A percentile compares a stretch with the other conserved stretches of the same genome.
Evolutionary conservation across 1,284 basidiomycete genomes (phyloP).

Genomic region (Phenoliferia sp.): DNA sequence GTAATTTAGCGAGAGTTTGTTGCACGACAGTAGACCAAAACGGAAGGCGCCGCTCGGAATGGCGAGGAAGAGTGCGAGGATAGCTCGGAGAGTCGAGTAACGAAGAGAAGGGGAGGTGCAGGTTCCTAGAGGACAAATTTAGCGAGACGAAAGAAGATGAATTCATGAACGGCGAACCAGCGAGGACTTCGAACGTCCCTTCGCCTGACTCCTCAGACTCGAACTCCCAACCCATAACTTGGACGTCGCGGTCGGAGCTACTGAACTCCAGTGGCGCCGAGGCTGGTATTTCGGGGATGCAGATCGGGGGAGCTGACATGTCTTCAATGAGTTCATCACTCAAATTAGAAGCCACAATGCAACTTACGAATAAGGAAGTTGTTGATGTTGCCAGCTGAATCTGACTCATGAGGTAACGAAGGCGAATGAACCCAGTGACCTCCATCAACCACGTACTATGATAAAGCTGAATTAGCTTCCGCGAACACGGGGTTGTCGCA

Average conservation of each 20-base stretch:
- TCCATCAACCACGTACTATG: not conserved
- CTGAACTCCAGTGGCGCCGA: not conserved
- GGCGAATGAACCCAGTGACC: not conserved
- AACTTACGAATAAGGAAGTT: not conserved
- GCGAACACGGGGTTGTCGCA: not conserved
- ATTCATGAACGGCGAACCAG: not conserved
- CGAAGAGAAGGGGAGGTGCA: not conserved
- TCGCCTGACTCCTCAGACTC: not conserved
- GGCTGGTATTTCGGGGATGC: not conserved
- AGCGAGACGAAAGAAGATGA: not conserved
- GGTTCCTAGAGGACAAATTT: not conserved
- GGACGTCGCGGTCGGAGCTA: not conserved
- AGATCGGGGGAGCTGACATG: not conserved
- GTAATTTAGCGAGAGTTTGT: not conserved
- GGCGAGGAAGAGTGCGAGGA: not conserved
- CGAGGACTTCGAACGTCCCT: not conserved
- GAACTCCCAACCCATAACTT: not conserved
- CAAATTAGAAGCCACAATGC: not conserved
- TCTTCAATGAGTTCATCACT: not conserved
- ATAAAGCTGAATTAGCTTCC: not conserved
- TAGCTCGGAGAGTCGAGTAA: not conserved
- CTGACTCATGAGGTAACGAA: not conserved
- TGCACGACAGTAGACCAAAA: not conserved
- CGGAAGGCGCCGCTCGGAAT: not conserved
- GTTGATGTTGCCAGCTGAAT: not conserved